phyloP scores from a whole-genome alignment of 805 yeast genomes.

The Ogataea neopini region DNA sequence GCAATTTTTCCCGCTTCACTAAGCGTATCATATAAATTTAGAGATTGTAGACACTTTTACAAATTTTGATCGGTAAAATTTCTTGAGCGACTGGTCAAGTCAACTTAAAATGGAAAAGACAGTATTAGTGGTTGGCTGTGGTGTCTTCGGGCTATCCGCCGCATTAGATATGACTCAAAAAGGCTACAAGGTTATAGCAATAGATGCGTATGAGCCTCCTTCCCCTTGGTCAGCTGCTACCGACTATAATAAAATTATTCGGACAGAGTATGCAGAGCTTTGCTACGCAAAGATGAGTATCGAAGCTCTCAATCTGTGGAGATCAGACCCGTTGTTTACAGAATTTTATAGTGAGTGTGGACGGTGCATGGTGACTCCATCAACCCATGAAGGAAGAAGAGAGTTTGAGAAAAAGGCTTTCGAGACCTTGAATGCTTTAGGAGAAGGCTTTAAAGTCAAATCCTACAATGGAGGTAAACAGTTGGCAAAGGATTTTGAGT shows the following conservation, averaged over 20 bases:
- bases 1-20: too few relatives aligned
- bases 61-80: too few relatives aligned
- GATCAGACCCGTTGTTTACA: conserved; percentile 26
- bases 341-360: conserved; percentile 29
- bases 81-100: too few relatives aligned
- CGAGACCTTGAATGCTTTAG: not conserved
- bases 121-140: conserved; percentile 32
- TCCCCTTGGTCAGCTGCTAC: conserved; percentile 36
- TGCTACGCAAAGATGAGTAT: conserved; percentile 31
- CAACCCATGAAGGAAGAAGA: not conserved
- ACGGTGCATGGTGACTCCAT: conserved; percentile 35
- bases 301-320: conserved; percentile 35
- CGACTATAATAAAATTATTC: conserved; percentile 36
- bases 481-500: not conserved
- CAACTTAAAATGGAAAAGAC: too few relatives aligned
- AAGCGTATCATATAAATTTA: too few relatives aligned
- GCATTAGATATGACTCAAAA: conserved; percentile 26
- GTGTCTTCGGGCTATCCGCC: conserved; percentile 39
- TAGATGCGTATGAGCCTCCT: conserved; percentile 35
- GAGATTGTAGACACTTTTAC: too few relatives aligned
- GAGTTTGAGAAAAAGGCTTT: not conserved
- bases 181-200: conserved; percentile 21
- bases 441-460: too few relatives aligned
- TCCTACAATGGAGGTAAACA: not conserved
- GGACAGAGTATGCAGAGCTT: conserved; percentile 34